A percentile compares a stretch with the other conserved stretches of the same genome.
Conservation (phyloP, 2,329 filamentous ascomycete species). For the Pseudofabraea citricarpa region DNA sequence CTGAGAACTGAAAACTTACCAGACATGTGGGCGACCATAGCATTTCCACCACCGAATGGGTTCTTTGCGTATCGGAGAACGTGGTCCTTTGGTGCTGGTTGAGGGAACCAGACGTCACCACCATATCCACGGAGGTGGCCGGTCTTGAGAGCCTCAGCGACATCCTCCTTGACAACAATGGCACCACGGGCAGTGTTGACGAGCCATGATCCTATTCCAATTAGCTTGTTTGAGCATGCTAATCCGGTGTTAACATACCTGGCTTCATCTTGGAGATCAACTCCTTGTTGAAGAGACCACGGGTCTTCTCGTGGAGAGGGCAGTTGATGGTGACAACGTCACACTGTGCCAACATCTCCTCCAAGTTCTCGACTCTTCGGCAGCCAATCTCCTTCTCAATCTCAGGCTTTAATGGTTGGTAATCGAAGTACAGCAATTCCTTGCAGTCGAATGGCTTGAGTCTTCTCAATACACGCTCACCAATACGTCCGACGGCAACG, state of each 20-base stretch:
- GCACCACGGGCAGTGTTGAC: slow-evolving; percentile 98
- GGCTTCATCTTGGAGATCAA: slow-evolving; percentile 99
- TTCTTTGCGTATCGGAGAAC: slow-evolving; percentile 88
- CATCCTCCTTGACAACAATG: slow-evolving; percentile 99
- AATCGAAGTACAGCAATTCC: slow-evolving; percentile 99
- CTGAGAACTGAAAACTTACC: no score
- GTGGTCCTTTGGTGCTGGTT: slow-evolving; percentile 93
- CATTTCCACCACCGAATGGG: slow-evolving; percentile 94
- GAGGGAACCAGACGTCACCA: slow-evolving; percentile 86
- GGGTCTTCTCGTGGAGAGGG: slow-evolving; percentile 96
- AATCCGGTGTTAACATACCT: slow-evolving; percentile 37
- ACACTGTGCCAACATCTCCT: slow-evolving; percentile 92
- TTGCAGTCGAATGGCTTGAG: slow-evolving; percentile 99
- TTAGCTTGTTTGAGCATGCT: slow-evolving; percentile 27
- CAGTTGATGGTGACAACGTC: slow-evolving; percentile 99
- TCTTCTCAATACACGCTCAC: slow-evolving; percentile 92
- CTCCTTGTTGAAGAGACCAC: slow-evolving; percentile 97
- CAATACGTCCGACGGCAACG: slow-evolving; percentile 94
- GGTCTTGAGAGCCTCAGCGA: slow-evolving; percentile 84
- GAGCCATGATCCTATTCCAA: slow-evolving; percentile 89
- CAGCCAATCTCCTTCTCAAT: slow-evolving; percentile 93
- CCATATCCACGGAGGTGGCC: slow-evolving; percentile 89
- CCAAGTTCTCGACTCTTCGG: slow-evolving; percentile 80
- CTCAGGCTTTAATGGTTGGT: slow-evolving; percentile 86
- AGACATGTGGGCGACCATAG: slow-evolving; percentile 98